A percentile compares a stretch with the other conserved stretches of the same genome.
Conservation (phyloP, 495 filamentous ascomycete genomes). For the Annulohypoxylon bovei region DNA sequence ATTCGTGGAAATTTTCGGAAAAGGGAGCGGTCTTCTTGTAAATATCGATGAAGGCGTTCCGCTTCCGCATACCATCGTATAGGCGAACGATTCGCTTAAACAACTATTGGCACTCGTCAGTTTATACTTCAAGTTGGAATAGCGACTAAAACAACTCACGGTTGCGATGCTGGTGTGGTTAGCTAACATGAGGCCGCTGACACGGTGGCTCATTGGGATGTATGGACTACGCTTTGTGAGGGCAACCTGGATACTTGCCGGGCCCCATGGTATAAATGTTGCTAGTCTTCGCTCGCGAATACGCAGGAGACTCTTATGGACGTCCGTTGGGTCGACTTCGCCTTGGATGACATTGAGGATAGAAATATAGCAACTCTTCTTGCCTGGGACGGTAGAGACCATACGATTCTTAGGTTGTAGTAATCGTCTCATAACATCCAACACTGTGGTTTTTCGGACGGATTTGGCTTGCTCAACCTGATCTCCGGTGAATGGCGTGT, state of each 20-base stretch:
- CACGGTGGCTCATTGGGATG: conserved; percentile 87
- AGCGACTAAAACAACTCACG: conserved; percentile 50
- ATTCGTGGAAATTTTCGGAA: conserved; percentile 87
- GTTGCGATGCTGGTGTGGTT: conserved; percentile 98
- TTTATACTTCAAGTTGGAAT: neutral
- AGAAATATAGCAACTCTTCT: conserved; percentile 98
- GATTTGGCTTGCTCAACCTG: conserved; percentile 96
- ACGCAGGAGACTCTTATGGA: conserved; percentile 95
- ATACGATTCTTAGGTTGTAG: conserved; percentile 98
- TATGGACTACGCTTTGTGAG: conserved; percentile 97
- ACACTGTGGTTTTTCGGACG: conserved; percentile 94
- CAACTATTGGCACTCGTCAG: conserved; percentile 55
- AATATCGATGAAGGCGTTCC: conserved; percentile 93
- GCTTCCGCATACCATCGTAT: conserved; percentile 92
- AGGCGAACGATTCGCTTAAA: conserved; percentile 92
- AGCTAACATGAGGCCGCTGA: conserved; percentile 95
- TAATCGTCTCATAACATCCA: conserved; percentile 96
- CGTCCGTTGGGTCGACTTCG: conserved; percentile 96
- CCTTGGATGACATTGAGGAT: conserved; percentile 99
- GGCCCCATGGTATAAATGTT: conserved; percentile 99
- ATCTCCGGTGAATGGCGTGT: conserved; percentile 96
- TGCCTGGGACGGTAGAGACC: conserved; percentile 94
- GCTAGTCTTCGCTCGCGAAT: conserved; percentile 94
- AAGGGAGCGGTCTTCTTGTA: conserved; percentile 97
- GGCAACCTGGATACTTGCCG: conserved; percentile 96